Base-by-base conservation (phyloP, 192 early-diverging fungal genomes). In the Neocallimastix lanati region DNA sequence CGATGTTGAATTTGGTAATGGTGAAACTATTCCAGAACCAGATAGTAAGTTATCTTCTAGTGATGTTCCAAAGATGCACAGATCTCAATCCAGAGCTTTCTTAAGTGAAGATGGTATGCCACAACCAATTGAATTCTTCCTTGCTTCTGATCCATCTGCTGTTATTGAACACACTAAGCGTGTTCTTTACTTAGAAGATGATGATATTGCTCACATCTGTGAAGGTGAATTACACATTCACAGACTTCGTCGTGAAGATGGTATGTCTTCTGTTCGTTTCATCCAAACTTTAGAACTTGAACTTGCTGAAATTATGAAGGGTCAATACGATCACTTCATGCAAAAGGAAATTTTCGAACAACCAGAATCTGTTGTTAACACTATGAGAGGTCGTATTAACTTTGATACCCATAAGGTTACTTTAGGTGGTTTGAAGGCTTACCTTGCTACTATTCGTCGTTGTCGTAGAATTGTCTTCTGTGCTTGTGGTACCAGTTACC, bases 301-400 rank as follows among this genome's bases (percentile, higher is more conserved):
- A 86, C 87, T 99, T 80, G 96, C 96, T 28, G 92, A 94, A 80
- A 98, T 99, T 88, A 96, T 96, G 95, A 98, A 98, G 92, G 95
- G 97, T 77, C 92, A 91, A 76, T 99, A 98, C 84, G 93, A 94
- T 81, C 96, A 97, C 88, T 99, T 98, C 83, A 99, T 99, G 97
- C 94, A 94, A 84, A 99, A 99, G 90, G 97, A 99, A 88, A 99
- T 99, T 83, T 99, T 92, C 84, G 97, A 99, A 87, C 97, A 99
- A 87, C 95, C 97, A 78, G 96, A 98, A 85, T 97, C 95, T 6
- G 96, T 99, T 27, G 95, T 98, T 83, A 99, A 99, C 91, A 98
- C 97, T 82, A 99, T 99, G 94, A 93, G 96, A 86, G 97, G 97
- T 77, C 95, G 97, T 86, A 94, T 99, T 85, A 96, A 99, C 91